These are phyloP conservation scores for Colletotrichum costaricense DNA, from an alignment of 2,329 filamentous ascomycete genomes.

Conservation along the genomic window DNA sequence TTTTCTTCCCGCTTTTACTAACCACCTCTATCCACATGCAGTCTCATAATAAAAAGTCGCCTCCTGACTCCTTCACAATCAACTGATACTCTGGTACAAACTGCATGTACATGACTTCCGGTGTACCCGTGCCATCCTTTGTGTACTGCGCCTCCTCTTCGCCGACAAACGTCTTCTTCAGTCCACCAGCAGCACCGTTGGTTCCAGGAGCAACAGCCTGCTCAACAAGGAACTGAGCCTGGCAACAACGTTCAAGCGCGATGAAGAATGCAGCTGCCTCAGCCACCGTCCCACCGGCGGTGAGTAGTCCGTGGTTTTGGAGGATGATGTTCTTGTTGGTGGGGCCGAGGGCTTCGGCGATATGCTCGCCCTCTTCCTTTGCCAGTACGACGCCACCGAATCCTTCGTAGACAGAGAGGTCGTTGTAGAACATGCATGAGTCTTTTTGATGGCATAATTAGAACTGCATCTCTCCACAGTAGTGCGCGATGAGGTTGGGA, in stretches of 20 bases:
- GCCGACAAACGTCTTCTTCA: conserved; percentile 50
- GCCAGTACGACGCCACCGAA: conserved; percentile 63
- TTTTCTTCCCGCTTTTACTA: not conserved
- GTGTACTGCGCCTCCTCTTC: conserved; percentile 53
- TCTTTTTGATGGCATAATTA: conserved; percentile 46
- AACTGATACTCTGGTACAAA: conserved; percentile 47
- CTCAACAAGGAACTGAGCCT: conserved; percentile 74
- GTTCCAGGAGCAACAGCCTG: conserved; percentile 56
- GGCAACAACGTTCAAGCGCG: conserved; percentile 74
- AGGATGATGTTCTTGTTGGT: conserved; percentile 71
- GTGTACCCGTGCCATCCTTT: conserved; percentile 40
- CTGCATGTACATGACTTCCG: conserved; percentile 49
- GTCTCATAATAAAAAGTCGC: conserved; percentile 42
- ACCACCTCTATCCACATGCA: too few relatives aligned
- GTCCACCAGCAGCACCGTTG: conserved; percentile 37
- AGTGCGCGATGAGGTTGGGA: accelerated
- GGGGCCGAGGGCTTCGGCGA: conserved; percentile 70
- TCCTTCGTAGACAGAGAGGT: conserved; percentile 72
- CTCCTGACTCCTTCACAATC: conserved; percentile 44
- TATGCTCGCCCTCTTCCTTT: conserved; percentile 70
- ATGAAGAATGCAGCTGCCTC: conserved; percentile 78
- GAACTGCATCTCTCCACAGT: not conserved
- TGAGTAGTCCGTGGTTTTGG: conserved; percentile 77
- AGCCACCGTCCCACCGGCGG: conserved; percentile 75
- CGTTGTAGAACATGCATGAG: conserved; percentile 70